Evolutionary conservation across 192 early-diverging fungal species (phyloP), one percentile per base, ranked within the genome.

Genomic region (Physocladia obscura): DNA sequence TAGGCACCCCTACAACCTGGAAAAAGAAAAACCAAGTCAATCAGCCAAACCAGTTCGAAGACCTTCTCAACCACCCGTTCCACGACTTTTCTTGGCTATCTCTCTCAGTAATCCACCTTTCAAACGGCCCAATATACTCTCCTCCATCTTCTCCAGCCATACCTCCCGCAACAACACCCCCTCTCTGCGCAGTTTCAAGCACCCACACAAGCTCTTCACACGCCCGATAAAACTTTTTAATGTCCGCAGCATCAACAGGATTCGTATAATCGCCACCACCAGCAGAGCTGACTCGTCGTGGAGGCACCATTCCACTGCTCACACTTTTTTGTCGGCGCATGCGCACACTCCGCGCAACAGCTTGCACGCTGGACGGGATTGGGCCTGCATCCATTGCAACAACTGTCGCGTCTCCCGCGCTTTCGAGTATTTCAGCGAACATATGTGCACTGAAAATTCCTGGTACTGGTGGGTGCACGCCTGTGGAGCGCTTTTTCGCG

Each of bases 331-430:
- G 63, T 21, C 63, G 24, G 13, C 63, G 32, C 63, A 65, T 65
- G 2, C 63, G n/a, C 50, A 65, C 63, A 34, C 48, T 51, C 31
- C 63, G 47, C 49, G 63, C 63, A 4, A 65, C 63, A 19, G 47
- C 63, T 52, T 13, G 34, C 19, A 65, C 63, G 47, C 13, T 30
- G 24, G 34, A 8, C 13, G 63, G 63, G 8, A 52, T 31, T 19
- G 63, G 63, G 2, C 63, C 63, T 4, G 11, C 6, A 24, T 65
- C 63, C 63, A 65, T 52, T 49, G 49, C 63, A 8, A 65, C 63
- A 19, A 65, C 63, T 8, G 22, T 49, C 21, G 63, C 63, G 31
- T 49, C 63, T 0, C 63, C 63, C 4, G 49, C 63, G 31, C 13
- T 34, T 26, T 65, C 48, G 17, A 65, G 27, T 13, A 65, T 4